phyloP scores from a whole-genome alignment of 2,329 filamentous ascomycete species.

The Epicoccum sorghinum region DNA sequence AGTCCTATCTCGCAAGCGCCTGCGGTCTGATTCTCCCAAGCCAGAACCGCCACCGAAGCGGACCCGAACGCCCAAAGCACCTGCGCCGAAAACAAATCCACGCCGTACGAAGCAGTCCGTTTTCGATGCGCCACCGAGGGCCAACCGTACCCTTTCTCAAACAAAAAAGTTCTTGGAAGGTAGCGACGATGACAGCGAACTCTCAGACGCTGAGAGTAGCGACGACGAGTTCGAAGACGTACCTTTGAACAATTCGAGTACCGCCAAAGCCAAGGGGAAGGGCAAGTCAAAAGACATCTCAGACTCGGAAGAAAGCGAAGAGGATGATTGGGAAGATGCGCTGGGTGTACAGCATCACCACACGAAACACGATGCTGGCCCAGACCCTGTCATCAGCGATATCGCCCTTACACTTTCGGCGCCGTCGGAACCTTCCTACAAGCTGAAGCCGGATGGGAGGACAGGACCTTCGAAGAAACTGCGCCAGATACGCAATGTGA shows the following conservation, averaged over 20 bases:
- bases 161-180: constrained; percentile 48
- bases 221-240: constrained; percentile 59
- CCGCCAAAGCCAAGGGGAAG: constrained; percentile 35
- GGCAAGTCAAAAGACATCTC: constrained; percentile 38
- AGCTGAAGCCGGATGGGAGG: constrained; percentile 62
- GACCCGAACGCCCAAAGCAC: constrained; percentile 21
- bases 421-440: constrained; percentile 31
- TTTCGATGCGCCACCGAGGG: constrained; percentile 49
- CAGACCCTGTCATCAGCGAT: constrained; percentile 63
- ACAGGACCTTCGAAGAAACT: constrained; percentile 88
- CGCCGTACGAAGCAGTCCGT: constrained; percentile 47
- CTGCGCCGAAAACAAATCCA: constrained; percentile 22
- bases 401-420: constrained; percentile 71
- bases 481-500: constrained; percentile 74
- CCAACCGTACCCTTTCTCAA: constrained; percentile 37
- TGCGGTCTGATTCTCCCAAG: constrained; percentile 57
- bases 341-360: constrained; percentile 44
- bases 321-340: constrained; percentile 50
- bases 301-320: constrained; percentile 47
- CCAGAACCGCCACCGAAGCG: constrained; percentile 42
- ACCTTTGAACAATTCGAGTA: constrained; percentile 31
- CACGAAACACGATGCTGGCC: constrained; percentile 41
- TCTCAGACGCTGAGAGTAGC: constrained; percentile 51
- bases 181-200: constrained; percentile 49
- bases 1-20: constrained; percentile 69